A percentile compares a stretch with the other conserved stretches of the same genome.
phyloP scores from a whole-genome alignment of 805 yeast species.

The Suhomyces xylopsoci region DNA sequence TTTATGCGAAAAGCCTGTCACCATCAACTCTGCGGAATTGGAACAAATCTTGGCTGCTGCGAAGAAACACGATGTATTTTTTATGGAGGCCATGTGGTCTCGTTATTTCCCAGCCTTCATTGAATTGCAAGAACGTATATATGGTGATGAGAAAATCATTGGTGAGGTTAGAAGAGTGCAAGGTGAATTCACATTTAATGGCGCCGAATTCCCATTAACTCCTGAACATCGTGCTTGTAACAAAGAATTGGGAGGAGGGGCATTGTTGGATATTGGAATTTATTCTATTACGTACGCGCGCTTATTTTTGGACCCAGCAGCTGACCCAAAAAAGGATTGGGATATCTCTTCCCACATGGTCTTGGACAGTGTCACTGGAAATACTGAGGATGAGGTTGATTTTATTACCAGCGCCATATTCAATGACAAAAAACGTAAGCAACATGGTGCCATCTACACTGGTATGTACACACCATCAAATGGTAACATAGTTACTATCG shows the following conservation, averaged over 20 bases:
- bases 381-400: slow-evolving; percentile 39
- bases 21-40: slow-evolving; percentile 46
- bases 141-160: slow-evolving; percentile 39
- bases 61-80: slow-evolving; percentile 37
- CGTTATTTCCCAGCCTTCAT: slow-evolving; percentile 48
- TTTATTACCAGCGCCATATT: slow-evolving; percentile 36
- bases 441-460: slow-evolving; percentile 36
- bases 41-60: slow-evolving; percentile 43
- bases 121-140: slow-evolving; percentile 28
- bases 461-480: slow-evolving; percentile 8
- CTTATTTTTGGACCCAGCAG: slow-evolving; percentile 30
- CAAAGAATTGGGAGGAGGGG: slow-evolving; percentile 50
- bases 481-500: slow-evolving; percentile 7
- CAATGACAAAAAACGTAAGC: slow-evolving; percentile 39
- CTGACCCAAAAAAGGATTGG: slow-evolving; percentile 9
- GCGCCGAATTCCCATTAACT: slow-evolving; percentile 20
- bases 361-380: slow-evolving; percentile 29
- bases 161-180: slow-evolving; percentile 47
- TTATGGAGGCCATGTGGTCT: slow-evolving; percentile 64
- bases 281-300: slow-evolving; percentile 49
- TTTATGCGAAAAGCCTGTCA: slow-evolving; percentile 54
- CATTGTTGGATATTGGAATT: slow-evolving; percentile 54
- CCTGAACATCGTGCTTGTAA: slow-evolving; percentile 42
- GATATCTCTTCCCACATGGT: slow-evolving; percentile 25
- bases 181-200: slow-evolving; percentile 42